phyloP scores from a whole-genome alignment of 768 basidiomycete genomes.

The Kwoniella pini region DNA sequence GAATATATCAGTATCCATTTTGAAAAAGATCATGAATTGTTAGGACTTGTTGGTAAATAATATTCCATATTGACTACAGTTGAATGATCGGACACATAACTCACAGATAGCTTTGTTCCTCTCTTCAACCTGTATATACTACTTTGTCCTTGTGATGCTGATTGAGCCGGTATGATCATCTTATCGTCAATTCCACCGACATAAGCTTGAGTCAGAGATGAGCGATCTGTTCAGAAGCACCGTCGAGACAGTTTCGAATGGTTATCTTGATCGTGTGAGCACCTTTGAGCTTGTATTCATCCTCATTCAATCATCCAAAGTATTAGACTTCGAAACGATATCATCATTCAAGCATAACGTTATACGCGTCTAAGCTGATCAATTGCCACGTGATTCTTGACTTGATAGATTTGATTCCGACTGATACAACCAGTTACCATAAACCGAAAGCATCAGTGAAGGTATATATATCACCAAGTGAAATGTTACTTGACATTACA shows the following conservation, averaged over 20 bases:
- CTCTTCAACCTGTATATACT: constrained; percentile 32
- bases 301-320: no score
- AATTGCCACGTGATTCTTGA: neutral
- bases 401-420: no score
- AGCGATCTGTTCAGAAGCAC: no score
- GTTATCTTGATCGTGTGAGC: neutral
- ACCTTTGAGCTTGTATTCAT: neutral
- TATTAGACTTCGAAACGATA: no score
- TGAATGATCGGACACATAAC: neutral
- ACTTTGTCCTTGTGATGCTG: constrained; percentile 1
- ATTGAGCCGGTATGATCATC: constrained; percentile 30
- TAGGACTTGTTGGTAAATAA: no score
- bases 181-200: no score
- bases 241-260: neutral
- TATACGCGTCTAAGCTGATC: neutral
- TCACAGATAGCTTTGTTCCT: constrained; percentile 39
- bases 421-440: no score
- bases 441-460: no score
- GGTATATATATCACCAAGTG: no score
- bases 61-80: no score
- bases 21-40: neutral
- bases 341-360: neutral
- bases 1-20: neutral
- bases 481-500: no score
- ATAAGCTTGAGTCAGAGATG: no score